These are phyloP conservation scores for Priceomyces melissophilus DNA, from an alignment of 805 yeast species.

Conservation along the genomic window DNA sequence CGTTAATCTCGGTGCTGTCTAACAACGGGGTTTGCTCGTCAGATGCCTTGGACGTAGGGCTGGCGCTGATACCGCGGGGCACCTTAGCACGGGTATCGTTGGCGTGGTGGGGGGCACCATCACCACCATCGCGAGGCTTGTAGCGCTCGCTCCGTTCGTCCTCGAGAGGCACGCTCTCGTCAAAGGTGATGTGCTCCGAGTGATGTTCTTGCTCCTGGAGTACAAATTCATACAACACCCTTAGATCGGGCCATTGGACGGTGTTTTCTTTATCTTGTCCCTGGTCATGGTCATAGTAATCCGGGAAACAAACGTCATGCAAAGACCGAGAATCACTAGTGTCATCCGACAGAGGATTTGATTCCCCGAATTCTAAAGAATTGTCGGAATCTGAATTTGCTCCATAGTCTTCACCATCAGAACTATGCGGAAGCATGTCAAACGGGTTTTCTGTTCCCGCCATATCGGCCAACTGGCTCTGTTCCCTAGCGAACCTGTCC, in stretches of 20 bases:
- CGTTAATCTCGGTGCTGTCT: conserved; percentile 27
- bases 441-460: conserved; percentile 12
- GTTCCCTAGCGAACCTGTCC: conserved; percentile 36
- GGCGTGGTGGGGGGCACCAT: no score
- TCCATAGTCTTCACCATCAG: conserved; percentile 6
- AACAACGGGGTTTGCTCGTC: conserved; percentile 33
- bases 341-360: conserved; percentile 65
- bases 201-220: conserved; percentile 54
- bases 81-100: no score
- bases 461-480: conserved; percentile 15
- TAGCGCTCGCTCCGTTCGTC: no score
- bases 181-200: conserved; percentile 5
- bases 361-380: conserved; percentile 43
- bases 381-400: conserved; percentile 16
- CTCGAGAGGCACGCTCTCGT: not conserved
- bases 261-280: conserved; percentile 14
- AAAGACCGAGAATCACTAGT: conserved; percentile 67
- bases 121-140: no score
- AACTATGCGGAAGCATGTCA: conserved; percentile 9
- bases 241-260: conserved; percentile 79
- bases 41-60: conserved; percentile 1
- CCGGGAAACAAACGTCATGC: conserved; percentile 90
- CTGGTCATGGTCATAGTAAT: conserved; percentile 45
- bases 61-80: no score
- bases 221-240: conserved; percentile 72